A percentile compares a stretch with the other conserved stretches of the same genome.
Evolutionary conservation across 306 rosid genomes (phyloP).

Genomic region (Quercus wislizeni): DNA sequence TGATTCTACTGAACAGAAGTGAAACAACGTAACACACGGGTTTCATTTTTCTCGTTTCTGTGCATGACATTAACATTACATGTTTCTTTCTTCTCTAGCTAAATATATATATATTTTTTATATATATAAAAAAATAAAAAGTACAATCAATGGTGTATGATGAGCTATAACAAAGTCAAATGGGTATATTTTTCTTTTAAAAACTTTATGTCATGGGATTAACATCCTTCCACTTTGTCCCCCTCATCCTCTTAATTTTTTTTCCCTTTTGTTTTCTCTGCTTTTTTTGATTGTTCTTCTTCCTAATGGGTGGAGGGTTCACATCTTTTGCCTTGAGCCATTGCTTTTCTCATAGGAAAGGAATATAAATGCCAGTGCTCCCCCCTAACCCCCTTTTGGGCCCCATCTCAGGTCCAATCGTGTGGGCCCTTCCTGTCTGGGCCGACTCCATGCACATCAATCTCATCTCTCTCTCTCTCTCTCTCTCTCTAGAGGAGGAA

Average conservation of each 20-base stretch:
- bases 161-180: constrained; percentile 79
- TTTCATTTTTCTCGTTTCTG: too few species aligned
- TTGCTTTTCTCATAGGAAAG: constrained; percentile 77
- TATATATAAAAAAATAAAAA: background rate
- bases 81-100: too few species aligned
- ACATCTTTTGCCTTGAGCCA: constrained; percentile 62
- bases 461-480: too few species aligned
- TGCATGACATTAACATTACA: too few species aligned
- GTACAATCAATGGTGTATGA: constrained; percentile 74
- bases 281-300: constrained; percentile 21
- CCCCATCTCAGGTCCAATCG: constrained; percentile 64
- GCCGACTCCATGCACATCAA: constrained; percentile 26
- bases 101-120: constrained; percentile 3
- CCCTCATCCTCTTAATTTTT: constrained; percentile 42
- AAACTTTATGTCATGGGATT: constrained; percentile 85
- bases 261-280: constrained; percentile 26
- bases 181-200: constrained; percentile 56
- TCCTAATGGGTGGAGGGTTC: constrained; percentile 60
- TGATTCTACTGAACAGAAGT: too few species aligned
- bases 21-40: too few species aligned
- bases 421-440: constrained; percentile 69
- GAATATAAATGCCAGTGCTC: constrained; percentile 56
- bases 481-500: background rate
- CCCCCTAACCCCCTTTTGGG: constrained; percentile 46
- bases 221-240: constrained; percentile 99